phyloP scores from a whole-genome alignment of 805 yeast species.

The Saccharomycopsis sp. region DNA sequence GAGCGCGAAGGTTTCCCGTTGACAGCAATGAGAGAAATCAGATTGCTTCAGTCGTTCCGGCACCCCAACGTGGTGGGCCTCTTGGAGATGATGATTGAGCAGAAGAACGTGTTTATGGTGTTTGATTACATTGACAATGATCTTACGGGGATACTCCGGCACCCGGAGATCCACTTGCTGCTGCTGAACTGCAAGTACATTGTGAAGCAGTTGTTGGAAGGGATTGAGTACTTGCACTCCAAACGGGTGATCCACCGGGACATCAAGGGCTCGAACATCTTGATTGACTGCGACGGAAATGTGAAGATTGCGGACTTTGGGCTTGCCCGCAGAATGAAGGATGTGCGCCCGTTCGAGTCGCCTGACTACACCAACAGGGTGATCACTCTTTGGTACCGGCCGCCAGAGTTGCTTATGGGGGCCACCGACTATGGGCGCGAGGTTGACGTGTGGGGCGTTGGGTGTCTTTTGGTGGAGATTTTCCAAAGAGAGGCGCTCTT shows the following conservation, averaged over 20 bases:
- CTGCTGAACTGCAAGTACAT: slow-evolving; percentile 60
- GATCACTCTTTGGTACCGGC: slow-evolving; percentile 94
- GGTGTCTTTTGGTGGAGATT: slow-evolving; percentile 79
- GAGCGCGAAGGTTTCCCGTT: slow-evolving; percentile 96
- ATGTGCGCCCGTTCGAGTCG: slow-evolving; percentile 38
- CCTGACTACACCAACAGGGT: slow-evolving; percentile 92
- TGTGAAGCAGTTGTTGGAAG: slow-evolving; percentile 56
- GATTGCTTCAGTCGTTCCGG: slow-evolving; percentile 70
- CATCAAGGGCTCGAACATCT: slow-evolving; percentile 71
- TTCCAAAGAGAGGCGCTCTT: slow-evolving; percentile 69
- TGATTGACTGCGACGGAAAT: slow-evolving; percentile 52
- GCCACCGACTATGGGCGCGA: slow-evolving; percentile 84
- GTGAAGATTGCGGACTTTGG: slow-evolving; percentile 78
- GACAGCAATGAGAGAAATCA: slow-evolving; percentile 88
- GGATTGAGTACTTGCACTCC: slow-evolving; percentile 59
- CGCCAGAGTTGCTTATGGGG: slow-evolving; percentile 88
- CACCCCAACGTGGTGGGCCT: slow-evolving; percentile 78
- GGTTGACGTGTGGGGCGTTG: slow-evolving; percentile 96
- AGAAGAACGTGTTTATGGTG: slow-evolving; percentile 68
- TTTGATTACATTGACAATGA: slow-evolving; percentile 94
- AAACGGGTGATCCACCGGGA: slow-evolving; percentile 70
- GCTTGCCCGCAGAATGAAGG: slow-evolving; percentile 66
- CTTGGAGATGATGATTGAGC: slow-evolving; percentile 82
- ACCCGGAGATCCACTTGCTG: slow-evolving; percentile 54
- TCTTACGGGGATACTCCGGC: slow-evolving; percentile 76